Evolutionary conservation across 345 rosid genomes (phyloP), one percentile per base, ranked within the genome.

Genomic region (Cardamine occulta): DNA sequence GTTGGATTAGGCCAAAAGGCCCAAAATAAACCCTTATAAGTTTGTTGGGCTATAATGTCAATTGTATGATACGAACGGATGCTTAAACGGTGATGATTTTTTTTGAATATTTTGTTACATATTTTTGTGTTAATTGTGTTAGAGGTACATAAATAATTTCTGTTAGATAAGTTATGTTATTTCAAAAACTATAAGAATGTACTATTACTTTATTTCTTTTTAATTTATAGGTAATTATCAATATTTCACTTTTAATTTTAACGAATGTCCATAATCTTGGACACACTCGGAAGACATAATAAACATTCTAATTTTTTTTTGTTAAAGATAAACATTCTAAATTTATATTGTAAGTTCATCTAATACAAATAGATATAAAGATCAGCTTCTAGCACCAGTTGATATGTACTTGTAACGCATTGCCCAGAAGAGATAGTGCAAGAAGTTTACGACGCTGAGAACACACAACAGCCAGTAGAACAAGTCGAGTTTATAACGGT

Each of bases 391-490:
- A 2, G 74, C 63, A 67, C 82, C 73, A 64, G 66, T 66, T n/a
- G 87, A 80, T 68, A 80, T 77, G 60, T 86, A 89, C 66, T 83
- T 86, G 63, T 87, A 89, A 21, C 77, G 75, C 65, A 24, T 72
- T 26, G 95, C 90, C 89, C 92, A 87, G 70, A 85, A 86, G 18
- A 89, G 85, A 80, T 85, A 87, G 52, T 86, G 86, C 62, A 84
- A 35, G 82, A 86, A 84, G 81, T 89, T 89, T 63, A 85, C 76
- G 24, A 58, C 82, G 70, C 90, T 89, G 1, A 87, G 80, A 63
- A 48, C 79, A 52, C 85, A 85, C 84, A 89, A 31, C 7, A 89
- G 82, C 95, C 90, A 89, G 80, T 87, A 87, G 84, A 86, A 89
- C 69, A 84, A 60, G 65, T 87, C 90, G 4, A 86, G 83, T 48